These are phyloP conservation scores for Phytopythium mirpurense DNA, from an alignment of 352 stramenopile genomes.

Conservation along the genomic window DNA sequence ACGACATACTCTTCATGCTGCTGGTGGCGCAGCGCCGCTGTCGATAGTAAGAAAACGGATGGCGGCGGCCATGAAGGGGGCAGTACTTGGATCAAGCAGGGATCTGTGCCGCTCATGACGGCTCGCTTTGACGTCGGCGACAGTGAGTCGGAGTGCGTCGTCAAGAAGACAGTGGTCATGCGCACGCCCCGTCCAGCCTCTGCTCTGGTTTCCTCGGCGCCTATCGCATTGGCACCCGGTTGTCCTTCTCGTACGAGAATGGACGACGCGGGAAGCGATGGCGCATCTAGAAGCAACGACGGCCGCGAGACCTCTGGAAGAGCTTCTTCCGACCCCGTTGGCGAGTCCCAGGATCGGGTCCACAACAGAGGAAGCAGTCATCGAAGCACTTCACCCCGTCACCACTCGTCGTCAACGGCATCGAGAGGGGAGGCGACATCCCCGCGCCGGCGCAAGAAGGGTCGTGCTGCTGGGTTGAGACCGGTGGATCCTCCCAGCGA, in stretches of 20 bases:
- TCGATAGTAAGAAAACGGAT: constrained; percentile 5
- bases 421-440: not conserved
- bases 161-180: constrained; percentile 58
- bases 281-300: not conserved
- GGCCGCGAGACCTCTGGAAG: constrained; percentile 1
- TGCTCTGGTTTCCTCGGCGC: constrained; percentile 6
- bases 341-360: not conserved
- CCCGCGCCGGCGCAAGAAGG: not conserved
- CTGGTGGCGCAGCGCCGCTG: not conserved
- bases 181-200: constrained; percentile 25
- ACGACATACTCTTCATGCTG: constrained; percentile 8
- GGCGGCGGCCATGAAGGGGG: constrained; percentile 18
- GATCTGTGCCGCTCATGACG: constrained; percentile 53
- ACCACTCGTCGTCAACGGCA: constrained; percentile 3
- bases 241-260: constrained; percentile 8
- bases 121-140: constrained; percentile 28
- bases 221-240: constrained; percentile 2
- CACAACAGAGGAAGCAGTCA: not conserved
- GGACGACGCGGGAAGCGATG: not conserved
- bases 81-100: constrained; percentile 56
- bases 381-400: not conserved
- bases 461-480: not conserved
- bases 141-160: constrained; percentile 21
- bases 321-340: not conserved
- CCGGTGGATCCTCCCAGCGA: not conserved